Evolutionary conservation across 208 protist genomes (phyloP).

Genomic region (Zelonia costaricensis): DNA sequence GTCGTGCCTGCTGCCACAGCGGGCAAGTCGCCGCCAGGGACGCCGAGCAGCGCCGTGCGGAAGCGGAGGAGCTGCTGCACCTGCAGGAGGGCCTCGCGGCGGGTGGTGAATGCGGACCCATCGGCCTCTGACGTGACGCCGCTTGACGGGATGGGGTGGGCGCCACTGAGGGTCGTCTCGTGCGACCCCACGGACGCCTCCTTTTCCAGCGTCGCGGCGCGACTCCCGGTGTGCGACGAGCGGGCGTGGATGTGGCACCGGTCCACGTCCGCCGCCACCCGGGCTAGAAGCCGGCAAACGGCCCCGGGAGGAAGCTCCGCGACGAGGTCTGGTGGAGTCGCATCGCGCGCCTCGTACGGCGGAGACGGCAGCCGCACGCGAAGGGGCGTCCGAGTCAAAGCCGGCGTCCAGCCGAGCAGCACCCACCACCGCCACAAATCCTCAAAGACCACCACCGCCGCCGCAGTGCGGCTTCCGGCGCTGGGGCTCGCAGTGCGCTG

Average conservation of each 20-base stretch:
- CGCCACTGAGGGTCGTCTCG: no score
- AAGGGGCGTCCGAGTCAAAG: not conserved
- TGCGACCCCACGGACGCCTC: no score
- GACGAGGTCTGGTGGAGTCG: not conserved
- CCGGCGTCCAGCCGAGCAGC: constrained; percentile 24
- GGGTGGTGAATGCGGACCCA: not conserved
- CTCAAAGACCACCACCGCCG: constrained; percentile 10
- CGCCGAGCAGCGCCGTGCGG: not conserved
- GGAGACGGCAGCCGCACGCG: constrained; percentile 2
- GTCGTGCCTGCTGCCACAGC: no score
- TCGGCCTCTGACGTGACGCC: no score
- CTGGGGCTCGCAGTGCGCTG: not conserved
- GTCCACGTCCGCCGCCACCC: not conserved
- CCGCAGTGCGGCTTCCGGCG: not conserved
- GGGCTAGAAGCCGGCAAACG: not conserved
- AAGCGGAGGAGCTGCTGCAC: constrained; percentile 2
- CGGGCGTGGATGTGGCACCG: not conserved
- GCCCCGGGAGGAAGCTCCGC: not conserved
- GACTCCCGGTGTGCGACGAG: no score
- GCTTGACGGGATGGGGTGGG: no score
- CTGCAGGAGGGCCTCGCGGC: not conserved
- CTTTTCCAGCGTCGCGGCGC: no score
- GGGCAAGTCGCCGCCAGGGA: not conserved
- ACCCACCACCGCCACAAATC: constrained; percentile 23
- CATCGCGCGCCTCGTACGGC: not conserved